Conservation (phyloP, 345 rosid species). For the Lumnitzera racemosa region DNA sequence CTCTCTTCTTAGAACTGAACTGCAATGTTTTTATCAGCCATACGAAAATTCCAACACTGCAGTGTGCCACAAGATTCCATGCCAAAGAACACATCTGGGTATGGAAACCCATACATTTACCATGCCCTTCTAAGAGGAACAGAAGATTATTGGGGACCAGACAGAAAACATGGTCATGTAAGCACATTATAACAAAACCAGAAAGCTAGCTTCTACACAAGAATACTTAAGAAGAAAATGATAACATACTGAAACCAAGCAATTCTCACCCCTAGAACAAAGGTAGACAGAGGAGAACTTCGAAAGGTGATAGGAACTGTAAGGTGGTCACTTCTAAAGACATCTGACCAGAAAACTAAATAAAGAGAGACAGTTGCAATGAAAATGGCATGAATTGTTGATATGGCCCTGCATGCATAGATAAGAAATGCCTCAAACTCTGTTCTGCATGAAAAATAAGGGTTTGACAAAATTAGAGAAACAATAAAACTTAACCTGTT, state of each 20-base stretch:
- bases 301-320: constrained; percentile 34
- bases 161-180: too few relatives aligned
- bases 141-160: too few relatives aligned
- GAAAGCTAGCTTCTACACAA: background rate
- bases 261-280: constrained; percentile 45
- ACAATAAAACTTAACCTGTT: constrained; percentile 35
- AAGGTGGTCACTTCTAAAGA: constrained; percentile 30
- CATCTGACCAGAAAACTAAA: constrained; percentile 55
- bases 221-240: background rate
- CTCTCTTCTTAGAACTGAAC: too few relatives aligned
- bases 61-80: too few relatives aligned
- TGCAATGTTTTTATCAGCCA: too few relatives aligned
- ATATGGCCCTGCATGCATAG: constrained; percentile 43
- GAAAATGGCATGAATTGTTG: constrained; percentile 58
- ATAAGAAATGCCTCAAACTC: background rate
- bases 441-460: background rate
- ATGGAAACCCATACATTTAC: too few relatives aligned
- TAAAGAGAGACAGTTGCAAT: constrained; percentile 46
- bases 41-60: too few relatives aligned
- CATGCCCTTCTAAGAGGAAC: too few relatives aligned
- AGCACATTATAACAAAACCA: too few relatives aligned
- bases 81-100: too few relatives aligned
- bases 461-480: background rate
- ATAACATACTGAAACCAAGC: constrained; percentile 5
- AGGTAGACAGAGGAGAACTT: constrained; percentile 43